These are phyloP conservation scores for Fusarium domesticum DNA, from an alignment of 2,329 filamentous ascomycete genomes.

Conservation along the genomic window DNA sequence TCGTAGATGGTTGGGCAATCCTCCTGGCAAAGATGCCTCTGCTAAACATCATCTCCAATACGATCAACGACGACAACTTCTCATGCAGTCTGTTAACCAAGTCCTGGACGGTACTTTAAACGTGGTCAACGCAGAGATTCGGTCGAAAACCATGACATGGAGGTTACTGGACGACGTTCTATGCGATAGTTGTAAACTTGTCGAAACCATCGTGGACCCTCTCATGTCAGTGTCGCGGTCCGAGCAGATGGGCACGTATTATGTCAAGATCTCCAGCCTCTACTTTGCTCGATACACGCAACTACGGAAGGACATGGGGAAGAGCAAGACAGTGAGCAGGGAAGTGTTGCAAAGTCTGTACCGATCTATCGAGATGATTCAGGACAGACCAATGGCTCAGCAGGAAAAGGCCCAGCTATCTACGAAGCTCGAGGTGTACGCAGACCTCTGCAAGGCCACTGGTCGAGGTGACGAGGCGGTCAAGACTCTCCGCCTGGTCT, in stretches of 20 bases:
- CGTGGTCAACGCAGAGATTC: constrained; percentile 52
- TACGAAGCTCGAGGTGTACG: constrained; percentile 65
- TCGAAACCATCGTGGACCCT: constrained; percentile 50
- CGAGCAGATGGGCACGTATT: constrained; percentile 44
- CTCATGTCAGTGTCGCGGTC: constrained; percentile 28
- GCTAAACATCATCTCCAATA: constrained; percentile 60
- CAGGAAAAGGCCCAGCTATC: constrained; percentile 58
- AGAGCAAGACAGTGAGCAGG: constrained; percentile 37
- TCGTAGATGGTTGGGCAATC: constrained; percentile 59
- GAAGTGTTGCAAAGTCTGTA: constrained; percentile 55
- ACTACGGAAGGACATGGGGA: constrained; percentile 44
- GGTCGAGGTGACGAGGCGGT: constrained; percentile 57
- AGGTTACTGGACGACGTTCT: constrained; percentile 55
- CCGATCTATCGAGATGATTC: constrained; percentile 62
- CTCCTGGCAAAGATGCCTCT: constrained; percentile 48
- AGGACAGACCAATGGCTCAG: constrained; percentile 51
- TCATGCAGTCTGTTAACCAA: constrained; percentile 52
- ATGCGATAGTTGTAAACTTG: constrained; percentile 52
- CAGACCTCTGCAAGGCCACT: constrained; percentile 54
- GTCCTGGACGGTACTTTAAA: constrained; percentile 60
- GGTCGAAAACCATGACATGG: constrained; percentile 49
- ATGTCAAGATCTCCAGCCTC: constrained; percentile 67
- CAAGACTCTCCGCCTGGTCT: constrained; percentile 57
- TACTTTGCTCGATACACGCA: constrained; percentile 64
- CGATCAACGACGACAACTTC: constrained; percentile 55